phyloP scores from a whole-genome alignment of 1,139 yeast species.

The Blastobotrys illinoisensis region DNA sequence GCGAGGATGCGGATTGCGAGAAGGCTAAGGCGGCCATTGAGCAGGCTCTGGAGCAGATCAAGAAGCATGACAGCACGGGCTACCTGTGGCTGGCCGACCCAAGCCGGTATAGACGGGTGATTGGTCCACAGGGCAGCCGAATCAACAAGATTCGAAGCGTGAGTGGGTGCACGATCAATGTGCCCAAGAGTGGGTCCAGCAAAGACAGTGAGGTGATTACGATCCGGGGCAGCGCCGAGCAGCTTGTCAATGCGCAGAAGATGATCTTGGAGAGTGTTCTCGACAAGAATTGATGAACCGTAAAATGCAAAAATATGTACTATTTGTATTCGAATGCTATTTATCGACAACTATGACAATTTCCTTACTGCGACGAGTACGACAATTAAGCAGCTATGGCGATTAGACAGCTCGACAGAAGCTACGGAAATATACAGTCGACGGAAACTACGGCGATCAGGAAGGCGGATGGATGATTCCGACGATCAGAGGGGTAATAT shows the following conservation, averaged over 20 bases:
- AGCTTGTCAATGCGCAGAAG: conserved; percentile 44
- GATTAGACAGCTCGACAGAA: too few species aligned
- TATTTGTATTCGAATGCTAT: background rate
- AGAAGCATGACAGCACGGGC: conserved; percentile 39
- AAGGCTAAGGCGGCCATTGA: conserved; percentile 32
- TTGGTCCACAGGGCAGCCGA: conserved; percentile 74
- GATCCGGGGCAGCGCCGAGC: conserved; percentile 36
- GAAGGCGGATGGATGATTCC: too few species aligned
- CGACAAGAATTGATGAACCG: background rate
- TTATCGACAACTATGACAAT: background rate
- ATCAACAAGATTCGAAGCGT: conserved; percentile 57
- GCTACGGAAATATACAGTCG: too few species aligned
- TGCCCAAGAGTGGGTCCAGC: conserved; percentile 57
- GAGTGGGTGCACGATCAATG: conserved; percentile 53
- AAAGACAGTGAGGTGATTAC: conserved; percentile 30
- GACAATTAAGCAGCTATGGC: too few species aligned
- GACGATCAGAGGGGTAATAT: too few species aligned
- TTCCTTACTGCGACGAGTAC: too few species aligned
- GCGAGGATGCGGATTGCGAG: conserved; percentile 35
- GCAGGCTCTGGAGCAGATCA: conserved; percentile 31
- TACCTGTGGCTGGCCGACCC: conserved; percentile 46
- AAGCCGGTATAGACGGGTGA: conserved; percentile 49
- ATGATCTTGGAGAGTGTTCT: conserved; percentile 26
- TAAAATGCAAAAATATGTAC: background rate
- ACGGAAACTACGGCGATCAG: too few species aligned